Evolutionary conservation across 805 yeast genomes (phyloP).

Genomic region (Diddensiella santjacobensis): DNA sequence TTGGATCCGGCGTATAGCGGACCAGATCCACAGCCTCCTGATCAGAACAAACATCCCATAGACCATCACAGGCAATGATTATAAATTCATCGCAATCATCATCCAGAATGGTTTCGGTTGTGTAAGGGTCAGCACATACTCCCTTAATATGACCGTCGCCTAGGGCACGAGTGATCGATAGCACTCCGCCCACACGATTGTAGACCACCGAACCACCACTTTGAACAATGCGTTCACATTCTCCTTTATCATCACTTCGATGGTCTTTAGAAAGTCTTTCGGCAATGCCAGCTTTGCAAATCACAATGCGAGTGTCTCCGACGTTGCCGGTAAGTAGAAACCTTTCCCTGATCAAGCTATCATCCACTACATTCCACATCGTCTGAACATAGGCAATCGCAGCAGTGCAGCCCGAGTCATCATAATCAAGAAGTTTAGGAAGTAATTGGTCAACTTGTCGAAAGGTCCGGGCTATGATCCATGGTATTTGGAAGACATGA

Average conservation of each 20-base stretch:
- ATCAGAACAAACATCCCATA: constrained; percentile 93
- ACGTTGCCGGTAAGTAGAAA: constrained; percentile 91
- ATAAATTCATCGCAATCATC: constrained; percentile 62
- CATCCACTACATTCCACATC: not conserved
- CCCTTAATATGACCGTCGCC: constrained; percentile 90
- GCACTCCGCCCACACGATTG: constrained; percentile 88
- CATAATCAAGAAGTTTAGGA: constrained; percentile 49
- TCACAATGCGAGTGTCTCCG: constrained; percentile 85
- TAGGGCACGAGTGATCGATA: constrained; percentile 88
- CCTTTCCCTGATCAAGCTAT: constrained; percentile 30
- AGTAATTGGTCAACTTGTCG: constrained; percentile 69
- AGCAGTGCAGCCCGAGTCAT: constrained; percentile 89
- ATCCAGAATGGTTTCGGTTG: constrained; percentile 62
- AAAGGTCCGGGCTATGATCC: constrained; percentile 58
- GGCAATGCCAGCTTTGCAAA: constrained; percentile 67
- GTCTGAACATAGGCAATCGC: constrained; percentile 78
- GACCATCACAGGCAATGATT: constrained; percentile 92
- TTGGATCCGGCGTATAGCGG: constrained; percentile 50
- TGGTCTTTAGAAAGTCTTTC: constrained; percentile 85
- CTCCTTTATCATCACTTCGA: constrained; percentile 76
- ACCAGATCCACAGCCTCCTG: constrained; percentile 76
- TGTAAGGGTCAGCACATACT: constrained; percentile 86
- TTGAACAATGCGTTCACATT: constrained; percentile 66
- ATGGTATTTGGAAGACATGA: constrained; percentile 14
- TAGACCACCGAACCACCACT: constrained; percentile 85